Conservation (phyloP, 2,329 filamentous ascomycete genomes). For the Fusarium keratoplasticum region DNA sequence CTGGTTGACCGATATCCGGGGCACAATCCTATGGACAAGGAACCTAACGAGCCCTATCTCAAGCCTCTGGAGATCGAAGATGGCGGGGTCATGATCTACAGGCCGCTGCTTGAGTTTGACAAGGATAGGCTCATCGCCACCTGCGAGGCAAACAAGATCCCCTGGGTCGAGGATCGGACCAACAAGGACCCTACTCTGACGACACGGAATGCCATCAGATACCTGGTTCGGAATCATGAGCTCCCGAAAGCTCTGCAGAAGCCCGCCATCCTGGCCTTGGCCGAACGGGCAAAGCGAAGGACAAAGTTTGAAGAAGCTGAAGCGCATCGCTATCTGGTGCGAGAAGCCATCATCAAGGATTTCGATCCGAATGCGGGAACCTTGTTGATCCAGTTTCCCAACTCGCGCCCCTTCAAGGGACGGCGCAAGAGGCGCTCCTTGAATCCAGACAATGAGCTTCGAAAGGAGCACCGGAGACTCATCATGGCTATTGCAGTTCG, state of each 20-base stretch:
- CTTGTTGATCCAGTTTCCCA: slow-evolving; percentile 58
- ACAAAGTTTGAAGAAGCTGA: slow-evolving; percentile 60
- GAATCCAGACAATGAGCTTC: slow-evolving; percentile 40
- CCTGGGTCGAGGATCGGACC: slow-evolving; percentile 87
- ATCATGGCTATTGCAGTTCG: slow-evolving; percentile 61
- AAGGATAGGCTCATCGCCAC: slow-evolving; percentile 82
- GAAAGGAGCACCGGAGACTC: slow-evolving; percentile 52
- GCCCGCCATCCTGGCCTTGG: slow-evolving; percentile 70
- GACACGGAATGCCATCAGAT: slow-evolving; percentile 81
- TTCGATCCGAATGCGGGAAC: slow-evolving; percentile 63
- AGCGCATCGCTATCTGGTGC: slow-evolving; percentile 66
- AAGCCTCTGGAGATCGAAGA: slow-evolving; percentile 63
- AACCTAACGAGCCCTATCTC: slow-evolving; percentile 47
- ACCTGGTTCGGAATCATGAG: slow-evolving; percentile 67
- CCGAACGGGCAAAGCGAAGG: slow-evolving; percentile 61
- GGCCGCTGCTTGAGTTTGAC: slow-evolving; percentile 76
- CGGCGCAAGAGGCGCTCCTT: slow-evolving; percentile 40
- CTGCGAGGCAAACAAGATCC: slow-evolving; percentile 74
- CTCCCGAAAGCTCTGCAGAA: slow-evolving; percentile 79
- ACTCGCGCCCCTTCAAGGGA: slow-evolving; percentile 11
- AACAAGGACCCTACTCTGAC: slow-evolving; percentile 84
- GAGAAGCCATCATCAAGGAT: slow-evolving; percentile 58
- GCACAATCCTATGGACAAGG: slow-evolving; percentile 26
- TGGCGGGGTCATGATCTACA: slow-evolving; percentile 74
- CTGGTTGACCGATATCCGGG: slow-evolving; percentile 45